Conservation (phyloP, 208 protist species). For the Trypanosoma conorhini region DNA sequence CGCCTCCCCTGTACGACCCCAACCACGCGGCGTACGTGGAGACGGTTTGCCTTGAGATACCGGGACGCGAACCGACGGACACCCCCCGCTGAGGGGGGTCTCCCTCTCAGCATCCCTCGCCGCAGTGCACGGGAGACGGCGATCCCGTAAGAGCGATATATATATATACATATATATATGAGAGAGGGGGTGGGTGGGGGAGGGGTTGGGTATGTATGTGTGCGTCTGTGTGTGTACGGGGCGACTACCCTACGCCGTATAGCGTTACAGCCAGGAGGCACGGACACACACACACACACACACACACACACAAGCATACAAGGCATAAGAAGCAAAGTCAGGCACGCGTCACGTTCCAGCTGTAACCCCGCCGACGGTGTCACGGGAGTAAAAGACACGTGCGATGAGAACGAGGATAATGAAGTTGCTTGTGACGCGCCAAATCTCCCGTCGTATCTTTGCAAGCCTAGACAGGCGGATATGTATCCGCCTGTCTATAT, state of each 20-base stretch:
- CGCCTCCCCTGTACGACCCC: slow-evolving; percentile 62
- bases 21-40: slow-evolving; percentile 59
- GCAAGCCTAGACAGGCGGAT: no score
- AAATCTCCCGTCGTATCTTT: no score
- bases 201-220: not conserved
- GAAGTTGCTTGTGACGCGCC: no score
- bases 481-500: no score
- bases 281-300: not conserved
- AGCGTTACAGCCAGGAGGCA: no score
- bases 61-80: not conserved
- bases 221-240: not conserved
- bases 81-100: not conserved
- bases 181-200: not conserved
- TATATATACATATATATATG: not conserved
- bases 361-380: no score
- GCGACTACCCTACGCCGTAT: not conserved
- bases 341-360: no score
- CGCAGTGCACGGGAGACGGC: not conserved
- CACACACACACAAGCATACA: not conserved
- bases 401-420: no score
- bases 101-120: not conserved
- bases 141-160: not conserved
- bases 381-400: no score
- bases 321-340: no score
- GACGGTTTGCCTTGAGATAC: slow-evolving; percentile 21